Evolutionary conservation across 2,329 filamentous ascomycete genomes (phyloP).

Genomic region (Pseudonectria foliicola): DNA sequence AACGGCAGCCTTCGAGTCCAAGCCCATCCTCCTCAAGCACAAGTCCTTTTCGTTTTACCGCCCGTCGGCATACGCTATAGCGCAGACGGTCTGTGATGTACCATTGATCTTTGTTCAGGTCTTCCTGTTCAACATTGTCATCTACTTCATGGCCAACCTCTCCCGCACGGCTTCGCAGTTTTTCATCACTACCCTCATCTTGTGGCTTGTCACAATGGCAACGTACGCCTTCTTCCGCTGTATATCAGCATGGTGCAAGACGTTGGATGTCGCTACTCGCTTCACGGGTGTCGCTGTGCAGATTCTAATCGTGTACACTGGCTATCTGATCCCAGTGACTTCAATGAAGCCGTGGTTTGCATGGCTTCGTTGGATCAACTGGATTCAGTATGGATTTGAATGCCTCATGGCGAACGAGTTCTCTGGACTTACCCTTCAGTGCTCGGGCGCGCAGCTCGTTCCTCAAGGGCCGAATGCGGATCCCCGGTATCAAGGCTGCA

Average conservation of each 20-base stretch:
- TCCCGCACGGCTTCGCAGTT: conserved; percentile 59
- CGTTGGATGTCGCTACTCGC: conserved; percentile 56
- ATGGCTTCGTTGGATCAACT: conserved; percentile 64
- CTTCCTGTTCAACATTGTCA: conserved; percentile 59
- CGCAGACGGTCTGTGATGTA: conserved; percentile 53
- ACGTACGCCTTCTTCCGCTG: conserved; percentile 54
- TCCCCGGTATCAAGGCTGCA: conserved; percentile 45
- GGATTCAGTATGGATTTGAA: conserved; percentile 63
- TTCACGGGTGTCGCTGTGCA: conserved; percentile 52
- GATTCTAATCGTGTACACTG: conserved; percentile 60
- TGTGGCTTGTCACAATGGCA: conserved; percentile 49
- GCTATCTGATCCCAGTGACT: conserved; percentile 53
- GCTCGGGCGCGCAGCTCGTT: conserved; percentile 50
- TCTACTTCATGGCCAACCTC: conserved; percentile 74
- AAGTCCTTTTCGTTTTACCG: conserved; percentile 65
- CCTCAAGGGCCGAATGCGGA: conserved; percentile 33
- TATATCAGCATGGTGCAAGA: conserved; percentile 51
- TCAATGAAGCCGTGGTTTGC: conserved; percentile 53
- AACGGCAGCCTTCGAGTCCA: conserved; percentile 53
- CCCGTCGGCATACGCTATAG: conserved; percentile 49
- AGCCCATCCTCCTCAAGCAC: conserved; percentile 63
- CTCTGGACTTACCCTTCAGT: conserved; percentile 49
- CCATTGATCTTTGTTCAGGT: conserved; percentile 56
- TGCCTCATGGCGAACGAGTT: conserved; percentile 60
- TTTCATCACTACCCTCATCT: conserved; percentile 58